These are phyloP conservation scores for Solanum chiquidenum DNA, from an alignment of 257 asterid species.

Conservation along the genomic window DNA sequence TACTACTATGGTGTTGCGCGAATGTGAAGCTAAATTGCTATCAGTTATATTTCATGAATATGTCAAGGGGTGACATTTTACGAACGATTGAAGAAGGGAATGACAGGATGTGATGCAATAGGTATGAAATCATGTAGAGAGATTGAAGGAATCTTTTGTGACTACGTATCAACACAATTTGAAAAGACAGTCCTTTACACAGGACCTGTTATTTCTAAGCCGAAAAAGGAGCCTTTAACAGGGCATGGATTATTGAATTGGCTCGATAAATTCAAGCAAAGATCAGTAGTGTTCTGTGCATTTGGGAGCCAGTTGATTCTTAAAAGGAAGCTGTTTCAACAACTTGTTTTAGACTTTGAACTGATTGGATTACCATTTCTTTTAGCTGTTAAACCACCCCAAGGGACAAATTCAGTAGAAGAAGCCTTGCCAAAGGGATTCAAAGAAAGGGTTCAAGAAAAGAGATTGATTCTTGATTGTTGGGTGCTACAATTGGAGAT, in stretches of 20 bases:
- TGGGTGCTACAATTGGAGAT: conserved; percentile 1
- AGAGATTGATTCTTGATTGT: not conserved
- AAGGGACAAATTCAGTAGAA: not conserved
- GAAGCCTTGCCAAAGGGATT: conserved; percentile 7
- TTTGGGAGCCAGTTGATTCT: conserved; percentile 10
- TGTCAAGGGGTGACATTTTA: not conserved
- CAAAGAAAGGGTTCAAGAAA: not conserved
- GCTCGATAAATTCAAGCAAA: not conserved
- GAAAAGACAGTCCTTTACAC: conserved; percentile 4
- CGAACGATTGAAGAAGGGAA: not conserved
- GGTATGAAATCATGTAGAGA: conserved; percentile 7
- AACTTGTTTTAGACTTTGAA: conserved; percentile 3
- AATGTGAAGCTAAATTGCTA: no score
- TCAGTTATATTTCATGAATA: not conserved
- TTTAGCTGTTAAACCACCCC: not conserved
- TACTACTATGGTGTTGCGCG: no score
- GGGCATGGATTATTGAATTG: not conserved
- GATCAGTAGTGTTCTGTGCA: conserved; percentile 6
- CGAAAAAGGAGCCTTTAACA: not conserved
- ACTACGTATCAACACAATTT: not conserved
- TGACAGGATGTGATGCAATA: conserved; percentile 2
- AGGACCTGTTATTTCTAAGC: conserved; percentile 9
- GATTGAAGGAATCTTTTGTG: conserved; percentile 14
- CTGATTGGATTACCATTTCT: not conserved
- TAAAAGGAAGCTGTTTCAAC: conserved; percentile 3